These are phyloP conservation scores for Fusarium annulatum DNA, from an alignment of 2,329 filamentous ascomycete species.

Conservation along the genomic window DNA sequence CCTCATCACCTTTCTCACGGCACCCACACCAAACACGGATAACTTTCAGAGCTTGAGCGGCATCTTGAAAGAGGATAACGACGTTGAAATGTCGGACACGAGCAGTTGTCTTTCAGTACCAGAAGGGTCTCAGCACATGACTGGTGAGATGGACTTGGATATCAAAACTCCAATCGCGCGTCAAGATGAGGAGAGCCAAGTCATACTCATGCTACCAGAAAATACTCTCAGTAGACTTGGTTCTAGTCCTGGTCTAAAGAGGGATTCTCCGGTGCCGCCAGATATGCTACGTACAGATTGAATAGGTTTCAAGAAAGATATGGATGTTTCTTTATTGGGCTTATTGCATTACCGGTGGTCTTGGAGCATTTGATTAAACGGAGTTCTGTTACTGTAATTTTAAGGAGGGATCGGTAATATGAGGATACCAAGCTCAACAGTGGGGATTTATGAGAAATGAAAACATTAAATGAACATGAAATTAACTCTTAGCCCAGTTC, in stretches of 20 bases:
- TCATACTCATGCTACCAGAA: conserved; percentile 29
- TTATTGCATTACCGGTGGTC: conserved; percentile 24
- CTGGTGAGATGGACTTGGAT: conserved; percentile 50
- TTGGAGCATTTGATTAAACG: conserved; percentile 7
- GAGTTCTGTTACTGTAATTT: conserved; percentile 6
- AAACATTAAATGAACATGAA: neutral
- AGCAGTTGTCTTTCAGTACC: conserved; percentile 51
- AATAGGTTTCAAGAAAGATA: neutral
- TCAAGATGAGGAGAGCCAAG: conserved; percentile 10
- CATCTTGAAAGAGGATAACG: conserved; percentile 43
- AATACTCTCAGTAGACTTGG: conserved; percentile 51
- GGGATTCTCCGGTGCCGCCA: conserved; percentile 38
- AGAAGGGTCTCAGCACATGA: conserved; percentile 48
- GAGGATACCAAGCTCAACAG: conserved; percentile 26
- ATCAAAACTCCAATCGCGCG: conserved; percentile 54
- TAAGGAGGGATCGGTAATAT: neutral
- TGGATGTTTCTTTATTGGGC: neutral
- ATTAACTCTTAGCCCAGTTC: neutral
- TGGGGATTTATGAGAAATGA: conserved; percentile 36
- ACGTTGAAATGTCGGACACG: conserved; percentile 63
- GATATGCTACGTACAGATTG: conserved; percentile 20
- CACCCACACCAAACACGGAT: conserved; percentile 57
- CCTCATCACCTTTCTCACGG: conserved; percentile 43
- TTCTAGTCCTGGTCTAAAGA: conserved; percentile 54
- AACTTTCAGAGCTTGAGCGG: conserved; percentile 43